Evolutionary conservation across 345 rosid genomes (phyloP).

Genomic region (Lenwebbia sp.): DNA sequence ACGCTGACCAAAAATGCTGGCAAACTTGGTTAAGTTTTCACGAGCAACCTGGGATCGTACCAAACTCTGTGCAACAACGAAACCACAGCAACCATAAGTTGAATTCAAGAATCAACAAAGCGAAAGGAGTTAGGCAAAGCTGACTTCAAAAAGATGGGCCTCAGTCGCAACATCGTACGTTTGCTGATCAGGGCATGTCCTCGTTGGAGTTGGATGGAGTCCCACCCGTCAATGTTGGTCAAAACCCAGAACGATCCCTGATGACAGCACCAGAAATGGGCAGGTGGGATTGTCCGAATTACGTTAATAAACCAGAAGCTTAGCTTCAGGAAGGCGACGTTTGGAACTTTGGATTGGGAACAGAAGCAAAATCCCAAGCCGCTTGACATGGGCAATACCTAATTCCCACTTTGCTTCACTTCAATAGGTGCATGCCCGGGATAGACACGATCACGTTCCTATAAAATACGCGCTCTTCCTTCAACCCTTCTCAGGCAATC

Average conservation of each 20-base stretch:
- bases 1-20: background rate
- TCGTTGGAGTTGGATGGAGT: background rate
- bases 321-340: background rate
- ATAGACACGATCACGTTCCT: background rate
- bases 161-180: background rate
- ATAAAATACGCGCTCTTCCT: background rate
- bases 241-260: background rate
- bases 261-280: background rate
- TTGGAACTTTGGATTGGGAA: background rate
- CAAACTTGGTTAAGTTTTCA: background rate
- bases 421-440: background rate
- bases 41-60: background rate
- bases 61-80: background rate
- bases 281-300: too few relatives aligned
- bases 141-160: background rate
- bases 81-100: background rate
- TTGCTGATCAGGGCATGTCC: background rate
- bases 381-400: background rate
- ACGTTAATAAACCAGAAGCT: background rate
- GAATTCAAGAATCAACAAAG: background rate
- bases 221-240: background rate
- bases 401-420: constrained; percentile 4
- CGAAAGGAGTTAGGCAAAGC: background rate
- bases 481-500: background rate
- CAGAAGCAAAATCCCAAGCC: background rate